These are phyloP conservation scores for Alopecurus myosuroides DNA, from an alignment of 176 grass and related monocot genomes.

Conservation along the genomic window DNA sequence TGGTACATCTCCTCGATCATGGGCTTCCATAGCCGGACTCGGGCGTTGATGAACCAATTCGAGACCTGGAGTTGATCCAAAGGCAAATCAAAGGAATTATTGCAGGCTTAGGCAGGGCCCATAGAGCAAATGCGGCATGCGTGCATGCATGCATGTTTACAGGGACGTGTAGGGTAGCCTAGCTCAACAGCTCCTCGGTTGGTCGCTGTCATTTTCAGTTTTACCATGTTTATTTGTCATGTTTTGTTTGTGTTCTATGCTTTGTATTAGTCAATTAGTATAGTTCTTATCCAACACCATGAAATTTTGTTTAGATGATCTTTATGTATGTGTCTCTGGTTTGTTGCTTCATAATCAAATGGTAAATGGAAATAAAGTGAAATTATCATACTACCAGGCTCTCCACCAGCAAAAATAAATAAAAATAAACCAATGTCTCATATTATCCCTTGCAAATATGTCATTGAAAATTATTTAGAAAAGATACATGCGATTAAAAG, in stretches of 20 bases:
- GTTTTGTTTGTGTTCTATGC: constrained; percentile 11
- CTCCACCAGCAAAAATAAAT: not conserved
- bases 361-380: not conserved
- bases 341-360: not conserved
- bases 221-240: constrained; percentile 18
- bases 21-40: constrained; percentile 97
- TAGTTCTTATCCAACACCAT: constrained; percentile 6
- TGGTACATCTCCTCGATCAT: constrained; percentile 99
- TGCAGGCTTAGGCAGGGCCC: constrained; percentile 21
- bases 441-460: not conserved
- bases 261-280: not conserved
- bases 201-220: constrained; percentile 22
- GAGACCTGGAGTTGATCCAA: constrained; percentile 69
- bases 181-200: not conserved
- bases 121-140: constrained; percentile 33
- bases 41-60: constrained; percentile 99
- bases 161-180: constrained; percentile 15
- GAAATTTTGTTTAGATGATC: not conserved
- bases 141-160: constrained; percentile 33
- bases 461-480: not conserved
- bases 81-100: constrained; percentile 42
- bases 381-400: not conserved
- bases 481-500: not conserved
- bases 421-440: not conserved
- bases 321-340: not conserved